phyloP scores from a whole-genome alignment of 2,329 filamentous ascomycete genomes.

The Microdochium nivale region DNA sequence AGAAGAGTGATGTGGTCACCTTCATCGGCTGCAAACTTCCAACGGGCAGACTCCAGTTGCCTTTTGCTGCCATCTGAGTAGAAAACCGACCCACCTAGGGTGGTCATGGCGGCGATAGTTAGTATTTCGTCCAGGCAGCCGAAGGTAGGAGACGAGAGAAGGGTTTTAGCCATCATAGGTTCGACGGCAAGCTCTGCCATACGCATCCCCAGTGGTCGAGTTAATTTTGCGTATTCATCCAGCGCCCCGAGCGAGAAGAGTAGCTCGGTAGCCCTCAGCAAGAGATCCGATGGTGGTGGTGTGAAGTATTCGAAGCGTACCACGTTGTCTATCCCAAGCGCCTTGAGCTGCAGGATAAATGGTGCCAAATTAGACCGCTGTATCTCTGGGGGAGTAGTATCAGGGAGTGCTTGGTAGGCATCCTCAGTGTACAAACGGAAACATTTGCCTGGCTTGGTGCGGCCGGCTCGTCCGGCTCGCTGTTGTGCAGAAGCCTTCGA shows the following conservation, averaged over 20 bases:
- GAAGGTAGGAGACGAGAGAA: slow-evolving; percentile 68
- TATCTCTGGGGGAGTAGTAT: slow-evolving; percentile 78
- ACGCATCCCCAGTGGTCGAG: slow-evolving; percentile 72
- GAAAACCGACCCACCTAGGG: slow-evolving; percentile 74
- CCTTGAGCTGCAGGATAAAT: slow-evolving; percentile 84
- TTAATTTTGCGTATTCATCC: slow-evolving; percentile 84
- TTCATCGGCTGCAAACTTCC: slow-evolving; percentile 84
- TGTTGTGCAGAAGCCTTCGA: slow-evolving; percentile 93
- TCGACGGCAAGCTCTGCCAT: slow-evolving; percentile 94
- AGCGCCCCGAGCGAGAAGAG: slow-evolving; percentile 80
- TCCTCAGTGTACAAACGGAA: slow-evolving; percentile 85
- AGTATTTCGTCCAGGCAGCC: slow-evolving; percentile 78
- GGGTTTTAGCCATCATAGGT: slow-evolving; percentile 89
- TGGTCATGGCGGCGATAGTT: slow-evolving; percentile 90
- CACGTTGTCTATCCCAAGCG: slow-evolving; percentile 90
- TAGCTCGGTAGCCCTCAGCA: slow-evolving; percentile 79
- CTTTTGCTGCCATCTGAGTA: slow-evolving; percentile 72
- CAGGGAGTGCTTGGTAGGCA: slow-evolving; percentile 55
- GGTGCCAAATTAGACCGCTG: slow-evolving; percentile 87
- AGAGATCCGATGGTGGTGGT: slow-evolving; percentile 73
- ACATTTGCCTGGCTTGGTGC: slow-evolving; percentile 87
- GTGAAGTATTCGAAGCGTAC: slow-evolving; percentile 85
- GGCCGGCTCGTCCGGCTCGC: slow-evolving; percentile 79
- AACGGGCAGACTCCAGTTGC: slow-evolving; percentile 61
- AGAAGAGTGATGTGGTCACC: slow-evolving; percentile 89